Percentiles rank a stretch among this genome's conserved stretches.
Conservation (phyloP, 2,329 filamentous ascomycete genomes). For the Metarhizium anisopliae region DNA sequence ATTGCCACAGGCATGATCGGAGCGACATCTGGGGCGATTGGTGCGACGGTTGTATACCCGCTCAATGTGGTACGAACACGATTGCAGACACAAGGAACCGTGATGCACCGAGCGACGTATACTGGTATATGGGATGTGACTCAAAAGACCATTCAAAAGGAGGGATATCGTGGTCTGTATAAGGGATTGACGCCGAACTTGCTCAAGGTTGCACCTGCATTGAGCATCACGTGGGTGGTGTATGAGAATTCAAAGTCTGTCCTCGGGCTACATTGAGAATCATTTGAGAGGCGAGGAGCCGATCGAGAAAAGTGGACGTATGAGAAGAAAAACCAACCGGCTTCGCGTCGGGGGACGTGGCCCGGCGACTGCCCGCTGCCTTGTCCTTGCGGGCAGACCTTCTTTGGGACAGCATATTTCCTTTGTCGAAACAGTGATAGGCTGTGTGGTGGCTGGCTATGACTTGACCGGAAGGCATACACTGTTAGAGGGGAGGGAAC, state of each 20-base stretch:
- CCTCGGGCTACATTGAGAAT: constrained; percentile 39
- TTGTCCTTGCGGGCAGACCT: background rate
- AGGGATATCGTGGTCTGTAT: constrained; percentile 81
- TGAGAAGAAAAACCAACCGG: background rate
- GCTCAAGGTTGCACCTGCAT: constrained; percentile 88
- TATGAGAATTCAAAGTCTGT: constrained; percentile 83
- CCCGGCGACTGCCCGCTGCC: background rate
- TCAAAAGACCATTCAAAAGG: constrained; percentile 68
- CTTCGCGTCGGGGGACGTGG: background rate
- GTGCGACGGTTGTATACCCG: constrained; percentile 90
- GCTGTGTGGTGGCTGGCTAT: background rate
- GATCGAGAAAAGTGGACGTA: background rate
- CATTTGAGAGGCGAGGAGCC: background rate
- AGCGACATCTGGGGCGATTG: constrained; percentile 82
- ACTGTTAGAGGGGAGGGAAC: background rate
- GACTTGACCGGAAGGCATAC: background rate
- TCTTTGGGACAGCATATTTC: background rate
- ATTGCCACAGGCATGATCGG: constrained; percentile 83
- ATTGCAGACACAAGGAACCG: constrained; percentile 87
- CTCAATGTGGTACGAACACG: constrained; percentile 88
- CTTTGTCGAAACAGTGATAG: background rate
- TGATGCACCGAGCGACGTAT: constrained; percentile 85
- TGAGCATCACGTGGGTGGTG: constrained; percentile 90
- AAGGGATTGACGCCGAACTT: constrained; percentile 93
- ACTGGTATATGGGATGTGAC: constrained; percentile 86